Conservation (phyloP, 495 filamentous ascomycete genomes). For the Xylaria cubensis region DNA sequence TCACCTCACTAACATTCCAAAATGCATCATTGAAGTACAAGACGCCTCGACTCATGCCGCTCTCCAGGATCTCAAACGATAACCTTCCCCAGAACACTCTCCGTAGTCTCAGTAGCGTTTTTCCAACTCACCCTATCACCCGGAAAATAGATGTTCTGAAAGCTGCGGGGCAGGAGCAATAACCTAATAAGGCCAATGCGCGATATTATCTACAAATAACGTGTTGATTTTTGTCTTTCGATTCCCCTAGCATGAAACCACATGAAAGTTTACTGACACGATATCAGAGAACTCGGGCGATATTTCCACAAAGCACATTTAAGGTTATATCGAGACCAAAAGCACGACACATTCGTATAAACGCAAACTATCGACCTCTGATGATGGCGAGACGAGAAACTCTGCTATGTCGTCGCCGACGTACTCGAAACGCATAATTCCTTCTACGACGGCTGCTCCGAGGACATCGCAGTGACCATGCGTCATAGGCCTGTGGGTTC, state of each 20-base stretch:
- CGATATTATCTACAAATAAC: not conserved
- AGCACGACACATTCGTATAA: not conserved
- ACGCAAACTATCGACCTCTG: not conserved
- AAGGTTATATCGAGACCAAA: not conserved
- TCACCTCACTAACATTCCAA: not conserved
- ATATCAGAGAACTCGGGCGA: not conserved
- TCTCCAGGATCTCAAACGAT: no score
- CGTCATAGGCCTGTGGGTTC: no score
- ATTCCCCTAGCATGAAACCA: not conserved
- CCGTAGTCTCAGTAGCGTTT: not conserved
- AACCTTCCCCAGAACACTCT: not conserved
- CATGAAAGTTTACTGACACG: not conserved
- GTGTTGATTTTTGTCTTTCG: not conserved
- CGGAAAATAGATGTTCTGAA: not conserved
- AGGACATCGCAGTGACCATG: no score
- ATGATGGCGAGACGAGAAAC: no score
- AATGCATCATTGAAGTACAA: not conserved
- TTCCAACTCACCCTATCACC: conserved; percentile 7
- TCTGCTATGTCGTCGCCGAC: no score
- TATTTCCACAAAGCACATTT: not conserved
- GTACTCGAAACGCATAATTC: no score
- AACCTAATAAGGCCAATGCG: not conserved
- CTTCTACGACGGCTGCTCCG: no score
- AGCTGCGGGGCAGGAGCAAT: not conserved
- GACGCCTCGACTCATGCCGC: not conserved